Evolutionary conservation across 176 grass and related monocot species (phyloP).

Genomic region (Phoenix dactylifera): DNA sequence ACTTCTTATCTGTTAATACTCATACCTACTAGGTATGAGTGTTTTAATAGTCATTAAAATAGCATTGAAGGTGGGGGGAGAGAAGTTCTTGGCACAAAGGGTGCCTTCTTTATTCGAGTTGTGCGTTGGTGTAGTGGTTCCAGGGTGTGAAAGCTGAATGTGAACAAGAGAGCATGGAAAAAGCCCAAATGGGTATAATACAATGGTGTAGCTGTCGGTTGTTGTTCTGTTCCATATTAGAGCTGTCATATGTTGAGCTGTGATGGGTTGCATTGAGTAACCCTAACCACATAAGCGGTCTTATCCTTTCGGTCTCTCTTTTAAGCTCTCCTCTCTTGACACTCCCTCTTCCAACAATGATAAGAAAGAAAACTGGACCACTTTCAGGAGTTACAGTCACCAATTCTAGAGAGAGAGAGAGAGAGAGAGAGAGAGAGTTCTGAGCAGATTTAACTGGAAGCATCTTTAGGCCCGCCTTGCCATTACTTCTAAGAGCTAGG

Average conservation of each 20-base stretch:
- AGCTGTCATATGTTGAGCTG: conserved; percentile 73
- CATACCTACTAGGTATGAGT: background rate
- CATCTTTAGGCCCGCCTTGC: too few species aligned
- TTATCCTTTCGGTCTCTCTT: conserved; percentile 19
- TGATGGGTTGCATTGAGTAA: conserved; percentile 52
- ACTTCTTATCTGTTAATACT: too few species aligned
- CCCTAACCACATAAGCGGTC: conserved; percentile 46
- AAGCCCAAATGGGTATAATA: conserved; percentile 51
- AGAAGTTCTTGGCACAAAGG: conserved; percentile 27
- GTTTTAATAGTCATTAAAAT: background rate
- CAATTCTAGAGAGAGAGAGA: too few species aligned
- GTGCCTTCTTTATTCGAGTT: conserved; percentile 35
- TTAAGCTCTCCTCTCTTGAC: conserved; percentile 1
- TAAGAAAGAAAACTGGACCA: too few species aligned
- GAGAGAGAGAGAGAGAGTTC: too few species aligned
- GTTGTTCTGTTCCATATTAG: conserved; percentile 80
- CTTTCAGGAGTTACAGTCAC: too few species aligned
- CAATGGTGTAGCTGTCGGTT: conserved; percentile 80
- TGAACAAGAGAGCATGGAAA: conserved; percentile 22
- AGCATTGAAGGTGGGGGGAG: background rate
- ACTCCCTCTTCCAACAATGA: background rate
- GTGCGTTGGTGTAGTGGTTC: conserved; percentile 14
- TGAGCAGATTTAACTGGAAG: too few species aligned
- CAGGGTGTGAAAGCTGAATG: conserved; percentile 34
- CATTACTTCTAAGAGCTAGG: too few species aligned